These are phyloP conservation scores for Cyberlindnera mycetangii DNA, from an alignment of 805 yeast species.

Conservation along the genomic window DNA sequence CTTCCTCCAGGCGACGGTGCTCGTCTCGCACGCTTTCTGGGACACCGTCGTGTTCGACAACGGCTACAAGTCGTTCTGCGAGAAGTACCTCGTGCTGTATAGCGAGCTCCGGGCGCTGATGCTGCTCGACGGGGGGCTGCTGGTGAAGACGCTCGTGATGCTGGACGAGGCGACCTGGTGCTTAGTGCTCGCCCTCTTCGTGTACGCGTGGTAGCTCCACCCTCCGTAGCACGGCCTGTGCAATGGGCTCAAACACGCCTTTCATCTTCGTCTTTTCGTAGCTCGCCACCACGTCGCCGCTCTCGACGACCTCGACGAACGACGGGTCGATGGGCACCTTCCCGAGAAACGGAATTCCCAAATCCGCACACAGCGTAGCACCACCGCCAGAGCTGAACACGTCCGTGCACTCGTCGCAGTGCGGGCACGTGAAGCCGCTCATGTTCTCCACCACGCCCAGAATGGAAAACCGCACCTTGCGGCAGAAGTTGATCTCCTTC, in stretches of 20 bases:
- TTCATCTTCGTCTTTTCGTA: constrained; percentile 14
- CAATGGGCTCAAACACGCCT: constrained; percentile 14
- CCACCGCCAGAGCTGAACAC: constrained; percentile 97
- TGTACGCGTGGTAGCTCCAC: constrained; percentile 2
- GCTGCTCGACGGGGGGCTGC: constrained; percentile 1
- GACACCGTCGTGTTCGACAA: constrained; percentile 1
- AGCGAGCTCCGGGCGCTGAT: background rate
- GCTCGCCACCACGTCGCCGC: constrained; percentile 29
- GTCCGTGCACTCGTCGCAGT: constrained; percentile 87
- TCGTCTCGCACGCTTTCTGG: constrained; percentile 2
- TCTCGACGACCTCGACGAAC: constrained; percentile 86
- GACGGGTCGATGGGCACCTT: constrained; percentile 90
- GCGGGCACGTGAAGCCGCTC: constrained; percentile 96
- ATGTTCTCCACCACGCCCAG: constrained; percentile 92
- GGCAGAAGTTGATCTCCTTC: constrained; percentile 90
- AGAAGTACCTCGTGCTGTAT: background rate
- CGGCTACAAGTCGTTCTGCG: constrained; percentile 1
- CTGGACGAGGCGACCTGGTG: constrained; percentile 1
- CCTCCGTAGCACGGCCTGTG: constrained; percentile 7
- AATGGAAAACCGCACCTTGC: constrained; percentile 73
- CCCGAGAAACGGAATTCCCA: constrained; percentile 70
- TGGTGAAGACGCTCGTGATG: background rate
- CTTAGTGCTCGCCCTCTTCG: background rate
- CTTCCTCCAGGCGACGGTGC: background rate
- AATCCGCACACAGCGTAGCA: constrained; percentile 55